Evolutionary conservation across 1,284 basidiomycete species (phyloP).

Genomic region (Malassezia nana): DNA sequence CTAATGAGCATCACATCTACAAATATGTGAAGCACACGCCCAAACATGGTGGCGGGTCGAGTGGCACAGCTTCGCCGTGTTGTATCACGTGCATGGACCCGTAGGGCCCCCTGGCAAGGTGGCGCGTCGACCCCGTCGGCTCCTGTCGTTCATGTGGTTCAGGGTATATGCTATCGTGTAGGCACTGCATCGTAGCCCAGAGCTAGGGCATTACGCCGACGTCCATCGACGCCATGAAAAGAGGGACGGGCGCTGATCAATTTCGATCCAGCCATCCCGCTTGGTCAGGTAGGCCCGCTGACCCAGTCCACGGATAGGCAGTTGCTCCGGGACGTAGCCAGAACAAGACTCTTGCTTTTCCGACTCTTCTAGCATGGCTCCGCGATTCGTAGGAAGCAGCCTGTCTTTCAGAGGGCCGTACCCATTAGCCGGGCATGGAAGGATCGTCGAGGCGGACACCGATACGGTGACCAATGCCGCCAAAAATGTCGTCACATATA

Average conservation of each 20-base stretch:
- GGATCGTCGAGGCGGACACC: constrained; percentile 25
- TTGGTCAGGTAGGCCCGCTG: constrained; percentile 25
- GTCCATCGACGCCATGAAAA: constrained; percentile 16
- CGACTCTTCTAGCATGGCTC: constrained; percentile 11
- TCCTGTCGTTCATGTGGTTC: neutral
- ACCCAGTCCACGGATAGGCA: constrained; percentile 17
- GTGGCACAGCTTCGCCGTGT: neutral
- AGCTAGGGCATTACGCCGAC: neutral
- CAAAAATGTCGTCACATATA: constrained; percentile 29
- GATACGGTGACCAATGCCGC: constrained; percentile 30
- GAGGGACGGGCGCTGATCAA: constrained; percentile 21
- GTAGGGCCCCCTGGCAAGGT: too few species aligned
- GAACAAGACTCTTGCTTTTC: neutral
- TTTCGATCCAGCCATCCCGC: constrained; percentile 33
- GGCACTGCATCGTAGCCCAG: too few species aligned
- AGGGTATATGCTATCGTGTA: neutral
- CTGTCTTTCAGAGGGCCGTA: neutral
- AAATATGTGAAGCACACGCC: constrained; percentile 37
- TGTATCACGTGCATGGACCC: neutral
- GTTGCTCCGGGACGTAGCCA: neutral
- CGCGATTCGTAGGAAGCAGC: neutral
- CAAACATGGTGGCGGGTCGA: constrained; percentile 31
- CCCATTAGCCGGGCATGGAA: constrained; percentile 30
- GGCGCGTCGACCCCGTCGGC: too few species aligned
- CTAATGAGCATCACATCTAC: constrained; percentile 43